These are phyloP conservation scores for Pythium biforme DNA, from an alignment of 352 stramenopile genomes.

Conservation along the genomic window DNA sequence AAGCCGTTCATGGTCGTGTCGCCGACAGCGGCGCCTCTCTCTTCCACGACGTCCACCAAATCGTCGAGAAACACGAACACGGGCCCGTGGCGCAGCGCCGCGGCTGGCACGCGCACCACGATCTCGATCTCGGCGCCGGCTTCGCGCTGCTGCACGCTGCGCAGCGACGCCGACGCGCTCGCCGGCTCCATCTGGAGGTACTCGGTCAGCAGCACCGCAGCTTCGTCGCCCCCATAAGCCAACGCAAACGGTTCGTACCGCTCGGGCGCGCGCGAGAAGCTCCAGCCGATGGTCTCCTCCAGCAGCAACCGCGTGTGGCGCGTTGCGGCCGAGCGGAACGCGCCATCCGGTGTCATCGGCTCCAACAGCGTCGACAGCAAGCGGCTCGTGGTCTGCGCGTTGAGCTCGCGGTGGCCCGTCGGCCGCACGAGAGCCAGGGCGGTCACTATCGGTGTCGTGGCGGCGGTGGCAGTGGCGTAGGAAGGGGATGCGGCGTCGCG, in stretches of 20 bases:
- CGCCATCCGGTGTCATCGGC: background rate
- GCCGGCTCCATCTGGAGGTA: slow-evolving; percentile 6
- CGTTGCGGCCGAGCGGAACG: background rate
- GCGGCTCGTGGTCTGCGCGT: background rate
- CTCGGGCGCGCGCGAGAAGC: background rate
- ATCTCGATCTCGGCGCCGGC: background rate
- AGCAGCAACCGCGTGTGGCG: slow-evolving; percentile 1
- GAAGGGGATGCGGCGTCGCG: background rate
- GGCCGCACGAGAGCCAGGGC: background rate
- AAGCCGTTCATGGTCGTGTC: too few species aligned
- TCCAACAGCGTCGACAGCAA: slow-evolving; percentile 1
- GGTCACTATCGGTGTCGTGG: background rate
- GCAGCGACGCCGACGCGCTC: background rate
- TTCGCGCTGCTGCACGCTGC: background rate
- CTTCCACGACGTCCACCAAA: background rate
- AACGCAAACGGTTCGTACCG: background rate
- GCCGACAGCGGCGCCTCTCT: too few species aligned
- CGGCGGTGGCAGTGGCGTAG: background rate
- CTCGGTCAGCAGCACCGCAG: background rate
- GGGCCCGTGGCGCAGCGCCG: background rate
- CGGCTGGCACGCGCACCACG: background rate
- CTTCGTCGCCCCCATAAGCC: background rate
- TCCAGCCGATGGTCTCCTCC: background rate
- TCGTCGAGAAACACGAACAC: slow-evolving; percentile 2
- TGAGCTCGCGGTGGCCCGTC: background rate